Base-by-base conservation (phyloP, 805 yeast species). In the Kazachstania martiniae region DNA sequence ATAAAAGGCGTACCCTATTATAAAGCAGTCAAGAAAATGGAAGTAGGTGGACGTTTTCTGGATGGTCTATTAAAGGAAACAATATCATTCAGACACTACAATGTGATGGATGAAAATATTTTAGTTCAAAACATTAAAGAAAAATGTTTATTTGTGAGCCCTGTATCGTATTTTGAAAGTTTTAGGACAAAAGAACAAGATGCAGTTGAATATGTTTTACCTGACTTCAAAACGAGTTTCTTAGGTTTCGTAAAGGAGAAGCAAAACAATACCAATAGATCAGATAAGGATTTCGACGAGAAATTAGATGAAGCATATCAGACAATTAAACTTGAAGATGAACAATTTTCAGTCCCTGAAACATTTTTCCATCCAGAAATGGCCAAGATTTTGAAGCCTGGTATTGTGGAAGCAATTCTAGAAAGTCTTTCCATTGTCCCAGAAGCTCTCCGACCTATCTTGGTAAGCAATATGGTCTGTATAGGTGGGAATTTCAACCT, bases 51-150 rank as follows among this genome's bases (percentile, higher is more conserved):
- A 0, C 69, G 83, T 35, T 64, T 83, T 31, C 58, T 91, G 32
- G 83, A 85, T 33, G 95, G 95, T 3, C 72, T 78, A 31, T 56
- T 93, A 32, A 68, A 86, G 40, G 97, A 91, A 49, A 66, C 83
- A 30, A 72, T 89, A 9, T 84, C 95, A 2, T 91, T 81, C 50
- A 66, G 96, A 33, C 91, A 91, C 60, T 91, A 87, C 54, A 89
- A 91, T 49, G 86, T 91, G 43, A 76, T 84, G 51, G 95, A 91
- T 39, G 99, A 93, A 56, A 78, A 94, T 0, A 63, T 81, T 3
- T 59, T 91, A 29, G 77, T 91, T 30, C 84, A 86, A 49, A 76
- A 80, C 29, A 81, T 93, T 42, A 91, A 91, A 49, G 95, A 87
- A 49, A 63, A 70, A 23, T 56, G 61, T 37, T 29, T 51, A 3